These are phyloP conservation scores for Sphenostylis stenocarpa DNA, from an alignment of 306 rosid genomes.

Conservation along the genomic window DNA sequence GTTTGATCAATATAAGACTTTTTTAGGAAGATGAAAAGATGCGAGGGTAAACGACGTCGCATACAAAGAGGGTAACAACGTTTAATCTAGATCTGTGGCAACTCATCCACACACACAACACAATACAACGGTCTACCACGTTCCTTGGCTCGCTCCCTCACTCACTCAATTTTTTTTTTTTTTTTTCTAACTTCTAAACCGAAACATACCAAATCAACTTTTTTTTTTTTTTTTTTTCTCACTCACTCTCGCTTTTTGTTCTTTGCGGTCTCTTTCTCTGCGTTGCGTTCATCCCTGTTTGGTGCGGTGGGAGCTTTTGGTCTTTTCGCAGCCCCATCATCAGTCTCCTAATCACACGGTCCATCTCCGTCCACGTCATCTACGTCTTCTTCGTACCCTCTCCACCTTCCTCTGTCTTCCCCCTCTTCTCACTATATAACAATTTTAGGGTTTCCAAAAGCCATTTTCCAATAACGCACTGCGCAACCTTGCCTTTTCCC, in stretches of 20 bases:
- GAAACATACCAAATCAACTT: background rate
- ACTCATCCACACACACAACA: background rate
- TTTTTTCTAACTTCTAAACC: constrained; percentile 10
- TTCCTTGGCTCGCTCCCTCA: background rate
- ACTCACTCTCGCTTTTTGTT: background rate
- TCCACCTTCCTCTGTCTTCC: constrained; percentile 38
- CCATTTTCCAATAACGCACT: constrained; percentile 20
- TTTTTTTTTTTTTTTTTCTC: background rate
- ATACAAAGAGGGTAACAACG: no score
- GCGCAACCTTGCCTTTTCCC: background rate
- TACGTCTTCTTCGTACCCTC: constrained; percentile 41
- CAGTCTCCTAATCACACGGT: constrained; percentile 53
- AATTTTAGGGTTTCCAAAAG: constrained; percentile 62
- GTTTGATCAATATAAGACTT: background rate
- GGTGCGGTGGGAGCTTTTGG: constrained; percentile 58
- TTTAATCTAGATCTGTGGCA: no score
- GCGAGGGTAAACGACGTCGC: constrained; percentile 14
- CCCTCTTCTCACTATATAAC: constrained; percentile 34
- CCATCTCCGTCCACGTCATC: constrained; percentile 61
- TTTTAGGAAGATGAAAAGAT: no score
- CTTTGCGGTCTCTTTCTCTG: constrained; percentile 24
- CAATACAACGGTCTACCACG: constrained; percentile 20
- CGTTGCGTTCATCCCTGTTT: constrained; percentile 30
- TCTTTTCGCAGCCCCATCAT: constrained; percentile 43
- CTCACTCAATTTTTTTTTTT: constrained; percentile 26